Evolutionary conservation across 495 filamentous ascomycete genomes (phyloP).

Genomic region (Cercophora scortea): DNA sequence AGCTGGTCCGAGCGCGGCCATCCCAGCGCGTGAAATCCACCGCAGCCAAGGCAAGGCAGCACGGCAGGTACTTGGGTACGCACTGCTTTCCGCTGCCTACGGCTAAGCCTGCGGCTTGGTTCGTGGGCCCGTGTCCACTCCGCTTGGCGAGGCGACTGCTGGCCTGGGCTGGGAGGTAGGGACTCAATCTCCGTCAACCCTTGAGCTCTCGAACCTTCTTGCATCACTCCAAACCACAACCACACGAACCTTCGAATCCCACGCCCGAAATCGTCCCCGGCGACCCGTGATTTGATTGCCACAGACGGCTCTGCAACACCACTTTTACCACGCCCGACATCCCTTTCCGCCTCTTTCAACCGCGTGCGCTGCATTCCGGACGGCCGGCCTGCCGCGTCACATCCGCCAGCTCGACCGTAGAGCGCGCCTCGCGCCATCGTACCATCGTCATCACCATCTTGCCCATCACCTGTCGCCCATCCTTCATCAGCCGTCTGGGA

Average conservation of each 20-base stretch:
- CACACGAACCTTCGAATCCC: neutral
- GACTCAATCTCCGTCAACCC: constrained; percentile 13
- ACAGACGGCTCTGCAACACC: neutral
- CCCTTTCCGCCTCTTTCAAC: constrained; percentile 1
- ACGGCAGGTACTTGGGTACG: constrained; percentile 1
- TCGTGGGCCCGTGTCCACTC: constrained; percentile 16
- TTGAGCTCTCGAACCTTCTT: constrained; percentile 21
- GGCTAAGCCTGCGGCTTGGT: neutral
- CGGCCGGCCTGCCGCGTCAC: neutral
- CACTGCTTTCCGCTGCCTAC: constrained; percentile 14
- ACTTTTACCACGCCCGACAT: neutral
- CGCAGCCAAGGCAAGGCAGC: too few relatives aligned
- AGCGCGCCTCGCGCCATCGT: constrained; percentile 24
- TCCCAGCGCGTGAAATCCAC: too few relatives aligned
- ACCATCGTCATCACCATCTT: constrained; percentile 13
- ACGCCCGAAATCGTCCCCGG: constrained; percentile 3
- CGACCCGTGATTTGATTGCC: neutral
- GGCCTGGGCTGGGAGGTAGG: neutral
- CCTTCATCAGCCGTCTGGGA: constrained; percentile 12
- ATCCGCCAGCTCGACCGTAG: constrained; percentile 4
- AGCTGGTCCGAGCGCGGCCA: too few relatives aligned
- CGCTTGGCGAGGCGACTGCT: constrained; percentile 17
- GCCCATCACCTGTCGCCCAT: constrained; percentile 14
- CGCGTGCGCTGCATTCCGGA: too few relatives aligned
- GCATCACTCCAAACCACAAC: constrained; percentile 9